Conservation (phyloP, 2,329 filamentous ascomycete species). For the Boeremia exigua region DNA sequence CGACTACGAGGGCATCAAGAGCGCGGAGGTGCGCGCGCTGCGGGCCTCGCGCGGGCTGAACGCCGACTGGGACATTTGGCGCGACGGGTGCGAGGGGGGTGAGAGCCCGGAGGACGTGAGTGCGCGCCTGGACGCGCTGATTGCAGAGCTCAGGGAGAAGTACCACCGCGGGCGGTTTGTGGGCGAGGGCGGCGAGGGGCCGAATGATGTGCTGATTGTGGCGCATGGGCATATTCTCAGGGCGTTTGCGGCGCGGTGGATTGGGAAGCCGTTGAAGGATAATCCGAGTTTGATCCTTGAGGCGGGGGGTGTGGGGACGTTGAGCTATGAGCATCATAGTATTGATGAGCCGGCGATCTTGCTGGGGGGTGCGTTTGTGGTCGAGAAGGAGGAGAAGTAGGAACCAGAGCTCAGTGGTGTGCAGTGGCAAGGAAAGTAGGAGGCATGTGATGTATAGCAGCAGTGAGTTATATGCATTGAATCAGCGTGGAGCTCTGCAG, state of each 20-base stretch:
- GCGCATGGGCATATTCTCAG: constrained; percentile 90
- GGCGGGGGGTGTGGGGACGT: constrained; percentile 58
- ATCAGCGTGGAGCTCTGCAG: background rate
- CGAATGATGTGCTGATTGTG: constrained; percentile 76
- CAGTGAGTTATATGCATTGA: background rate
- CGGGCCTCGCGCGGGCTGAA: constrained; percentile 59
- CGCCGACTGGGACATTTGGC: constrained; percentile 82
- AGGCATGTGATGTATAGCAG: too few relatives aligned
- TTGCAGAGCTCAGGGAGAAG: constrained; percentile 70
- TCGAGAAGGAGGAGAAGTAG: constrained; percentile 48
- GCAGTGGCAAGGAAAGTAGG: background rate
- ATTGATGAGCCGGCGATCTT: constrained; percentile 59
- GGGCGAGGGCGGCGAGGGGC: constrained; percentile 46
- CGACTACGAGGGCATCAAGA: constrained; percentile 64
- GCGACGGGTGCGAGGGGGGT: constrained; percentile 80
- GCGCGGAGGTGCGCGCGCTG: constrained; percentile 56
- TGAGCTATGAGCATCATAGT: constrained; percentile 59
- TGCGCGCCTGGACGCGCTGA: constrained; percentile 74
- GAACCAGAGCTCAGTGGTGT: constrained; percentile 2
- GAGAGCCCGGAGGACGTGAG: constrained; percentile 80
- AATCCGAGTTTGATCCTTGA: constrained; percentile 85
- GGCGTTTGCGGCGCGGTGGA: constrained; percentile 88
- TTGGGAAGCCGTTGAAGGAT: constrained; percentile 72
- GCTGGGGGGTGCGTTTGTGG: constrained; percentile 59
- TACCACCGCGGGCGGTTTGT: constrained; percentile 56